Percentiles rank a stretch among this genome's conserved stretches.
Conservation (phyloP, 768 basidiomycete genomes). For the Serendipita indica region DNA sequence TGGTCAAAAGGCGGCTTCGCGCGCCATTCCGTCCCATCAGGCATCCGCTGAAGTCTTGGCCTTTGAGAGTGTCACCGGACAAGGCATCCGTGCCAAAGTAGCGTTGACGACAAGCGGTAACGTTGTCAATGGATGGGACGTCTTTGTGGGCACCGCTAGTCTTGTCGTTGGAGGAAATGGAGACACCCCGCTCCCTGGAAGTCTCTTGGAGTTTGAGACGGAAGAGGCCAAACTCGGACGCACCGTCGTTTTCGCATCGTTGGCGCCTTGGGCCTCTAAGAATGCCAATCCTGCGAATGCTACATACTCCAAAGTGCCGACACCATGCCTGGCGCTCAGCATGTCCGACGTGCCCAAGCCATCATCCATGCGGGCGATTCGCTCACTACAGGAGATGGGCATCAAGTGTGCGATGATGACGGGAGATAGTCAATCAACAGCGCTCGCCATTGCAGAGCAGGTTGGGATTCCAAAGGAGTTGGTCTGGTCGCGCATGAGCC, state of each 20-base stretch:
- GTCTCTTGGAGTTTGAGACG: conserved; percentile 48
- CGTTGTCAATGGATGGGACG: conserved; percentile 24
- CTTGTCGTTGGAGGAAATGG: conserved; percentile 40
- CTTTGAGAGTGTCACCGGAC: conserved; percentile 83
- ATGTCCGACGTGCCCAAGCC: conserved; percentile 78
- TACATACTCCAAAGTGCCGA: conserved; percentile 20
- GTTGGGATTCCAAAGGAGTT: conserved; percentile 72
- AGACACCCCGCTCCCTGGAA: conserved; percentile 34
- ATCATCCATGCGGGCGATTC: conserved; percentile 70
- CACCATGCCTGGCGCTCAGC: conserved; percentile 66
- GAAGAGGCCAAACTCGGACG: conserved; percentile 59
- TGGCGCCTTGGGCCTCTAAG: conserved; percentile 24
- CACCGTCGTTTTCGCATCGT: conserved; percentile 76
- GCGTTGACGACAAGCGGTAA: conserved; percentile 32
- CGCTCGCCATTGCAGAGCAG: conserved; percentile 73
- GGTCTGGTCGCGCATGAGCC: conserved; percentile 88
- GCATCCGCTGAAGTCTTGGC: conserved; percentile 38
- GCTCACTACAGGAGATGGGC: conserved; percentile 72
- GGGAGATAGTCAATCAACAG: conserved; percentile 77
- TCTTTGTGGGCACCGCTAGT: conserved; percentile 61
- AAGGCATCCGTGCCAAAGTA: conserved; percentile 67
- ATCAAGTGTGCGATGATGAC: conserved; percentile 90
- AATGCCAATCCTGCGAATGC: conserved; percentile 24
- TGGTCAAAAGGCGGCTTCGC: conserved; percentile 48
- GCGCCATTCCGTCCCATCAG: conserved; percentile 30